Evolutionary conservation across 1,139 yeast species (phyloP).

Genomic region (Hansenula sp.): DNA sequence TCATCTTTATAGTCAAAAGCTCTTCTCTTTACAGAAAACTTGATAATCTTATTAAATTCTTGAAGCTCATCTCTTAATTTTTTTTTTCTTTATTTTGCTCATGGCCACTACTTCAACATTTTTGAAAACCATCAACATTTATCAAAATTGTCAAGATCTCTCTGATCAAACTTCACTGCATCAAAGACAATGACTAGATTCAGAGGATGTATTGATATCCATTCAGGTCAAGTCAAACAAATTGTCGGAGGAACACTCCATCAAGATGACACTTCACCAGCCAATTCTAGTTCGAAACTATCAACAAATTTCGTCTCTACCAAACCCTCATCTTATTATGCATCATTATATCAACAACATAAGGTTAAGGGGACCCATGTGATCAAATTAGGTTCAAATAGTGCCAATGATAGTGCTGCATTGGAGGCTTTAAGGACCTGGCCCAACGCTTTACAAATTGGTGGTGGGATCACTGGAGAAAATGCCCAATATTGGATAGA

Average conservation of each 20-base stretch:
- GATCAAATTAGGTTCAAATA: conserved; percentile 76
- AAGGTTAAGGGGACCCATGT: conserved; percentile 80
- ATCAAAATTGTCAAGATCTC: background rate
- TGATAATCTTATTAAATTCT: too few relatives aligned
- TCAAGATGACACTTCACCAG: conserved; percentile 40
- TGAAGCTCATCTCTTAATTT: background rate
- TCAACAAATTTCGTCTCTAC: conserved; percentile 77
- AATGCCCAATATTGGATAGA: conserved; percentile 77
- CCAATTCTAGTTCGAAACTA: conserved; percentile 10
- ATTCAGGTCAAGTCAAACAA: conserved; percentile 92
- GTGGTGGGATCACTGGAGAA: conserved; percentile 80
- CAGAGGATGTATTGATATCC: conserved; percentile 94
- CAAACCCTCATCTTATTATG: conserved; percentile 73
- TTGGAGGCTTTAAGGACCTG: conserved; percentile 66
- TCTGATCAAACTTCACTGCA: background rate
- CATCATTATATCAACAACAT: conserved; percentile 60
- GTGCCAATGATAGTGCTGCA: conserved; percentile 82
- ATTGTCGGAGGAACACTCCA: conserved; percentile 90
- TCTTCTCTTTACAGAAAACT: too few relatives aligned
- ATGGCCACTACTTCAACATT: background rate
- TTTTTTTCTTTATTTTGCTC: background rate
- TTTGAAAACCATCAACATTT: background rate
- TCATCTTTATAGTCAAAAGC: background rate
- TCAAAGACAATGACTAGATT: conserved; percentile 65
- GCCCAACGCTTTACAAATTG: conserved; percentile 77